A percentile compares a stretch with the other conserved stretches of the same genome.
Conservation (phyloP, 1,139 yeast genomes). For the Pichia sp. region DNA sequence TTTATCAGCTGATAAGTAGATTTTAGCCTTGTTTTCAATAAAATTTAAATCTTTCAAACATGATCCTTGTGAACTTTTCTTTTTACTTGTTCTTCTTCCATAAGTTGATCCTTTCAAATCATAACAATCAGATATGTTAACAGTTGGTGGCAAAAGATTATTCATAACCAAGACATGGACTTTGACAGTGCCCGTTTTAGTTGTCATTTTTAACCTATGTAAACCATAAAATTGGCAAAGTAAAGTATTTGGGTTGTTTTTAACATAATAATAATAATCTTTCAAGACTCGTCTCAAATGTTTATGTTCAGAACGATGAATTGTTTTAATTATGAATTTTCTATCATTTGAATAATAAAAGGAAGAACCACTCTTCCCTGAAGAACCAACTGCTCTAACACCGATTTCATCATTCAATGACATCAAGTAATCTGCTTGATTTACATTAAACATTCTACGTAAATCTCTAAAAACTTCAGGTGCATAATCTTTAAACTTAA, state of each 20-base stretch:
- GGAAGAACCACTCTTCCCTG: constrained; percentile 95
- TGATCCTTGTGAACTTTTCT: constrained; percentile 28
- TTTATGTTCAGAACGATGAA: constrained; percentile 87
- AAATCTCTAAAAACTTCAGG: constrained; percentile 92
- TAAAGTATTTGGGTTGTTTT: constrained; percentile 78
- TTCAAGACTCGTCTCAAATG: constrained; percentile 70
- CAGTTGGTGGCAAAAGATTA: constrained; percentile 90
- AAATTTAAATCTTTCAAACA: constrained; percentile 85
- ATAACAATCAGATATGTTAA: constrained; percentile 78
- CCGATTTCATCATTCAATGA: constrained; percentile 91
- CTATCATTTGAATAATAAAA: constrained; percentile 93
- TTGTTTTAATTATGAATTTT: constrained; percentile 90
- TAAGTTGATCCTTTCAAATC: constrained; percentile 92
- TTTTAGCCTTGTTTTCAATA: constrained; percentile 57
- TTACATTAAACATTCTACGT: constrained; percentile 72
- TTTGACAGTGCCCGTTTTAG: constrained; percentile 50
- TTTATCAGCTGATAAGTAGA: constrained; percentile 70
- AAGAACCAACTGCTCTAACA: constrained; percentile 86
- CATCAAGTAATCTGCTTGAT: constrained; percentile 92
- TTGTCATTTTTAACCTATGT: constrained; percentile 86
- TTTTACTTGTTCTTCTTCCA: constrained; percentile 58
- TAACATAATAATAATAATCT: constrained; percentile 77
- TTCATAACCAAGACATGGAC: constrained; percentile 96
- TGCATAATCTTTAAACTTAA: constrained; percentile 92
- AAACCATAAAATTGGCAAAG: constrained; percentile 92